These are phyloP conservation scores for Smittium mucronatum DNA, from an alignment of 371 early-diverging fungal genomes.

Conservation along the genomic window DNA sequence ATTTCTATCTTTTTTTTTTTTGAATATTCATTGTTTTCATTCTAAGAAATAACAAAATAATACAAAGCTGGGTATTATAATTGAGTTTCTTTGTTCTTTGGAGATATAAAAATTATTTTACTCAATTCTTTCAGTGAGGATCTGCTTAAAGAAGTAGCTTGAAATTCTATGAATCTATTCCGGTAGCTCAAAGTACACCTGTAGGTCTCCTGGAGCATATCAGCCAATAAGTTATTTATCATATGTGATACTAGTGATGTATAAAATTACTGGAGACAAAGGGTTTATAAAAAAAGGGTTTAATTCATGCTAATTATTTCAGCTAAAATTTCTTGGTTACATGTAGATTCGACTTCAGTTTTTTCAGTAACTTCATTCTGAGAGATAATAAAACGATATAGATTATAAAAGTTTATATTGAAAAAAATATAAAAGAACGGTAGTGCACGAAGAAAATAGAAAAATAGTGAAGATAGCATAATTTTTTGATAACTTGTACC, in stretches of 20 bases:
- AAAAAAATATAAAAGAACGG: neutral
- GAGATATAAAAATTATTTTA: neutral
- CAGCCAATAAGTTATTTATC: neutral
- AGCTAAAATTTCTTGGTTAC: neutral
- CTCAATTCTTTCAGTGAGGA: neutral
- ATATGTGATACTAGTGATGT: neutral
- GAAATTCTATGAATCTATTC: neutral
- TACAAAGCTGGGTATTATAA: neutral
- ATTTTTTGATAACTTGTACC: neutral
- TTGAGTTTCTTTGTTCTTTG: neutral
- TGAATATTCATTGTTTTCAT: neutral
- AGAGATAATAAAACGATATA: neutral
- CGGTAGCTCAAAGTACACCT: neutral
- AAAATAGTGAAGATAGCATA: neutral
- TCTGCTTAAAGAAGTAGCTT: neutral
- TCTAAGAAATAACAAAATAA: neutral
- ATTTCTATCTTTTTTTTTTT: neutral
- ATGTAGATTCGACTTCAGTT: neutral
- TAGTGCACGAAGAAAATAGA: neutral
- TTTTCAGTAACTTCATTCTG: neutral
- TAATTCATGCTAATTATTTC: neutral
- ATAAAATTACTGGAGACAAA: neutral
- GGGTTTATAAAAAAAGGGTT: neutral
- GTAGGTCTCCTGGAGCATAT: neutral
- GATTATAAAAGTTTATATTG: neutral